Base-by-base conservation (phyloP, 164 flowering plant species). In the Nelumbo lutea region DNA sequence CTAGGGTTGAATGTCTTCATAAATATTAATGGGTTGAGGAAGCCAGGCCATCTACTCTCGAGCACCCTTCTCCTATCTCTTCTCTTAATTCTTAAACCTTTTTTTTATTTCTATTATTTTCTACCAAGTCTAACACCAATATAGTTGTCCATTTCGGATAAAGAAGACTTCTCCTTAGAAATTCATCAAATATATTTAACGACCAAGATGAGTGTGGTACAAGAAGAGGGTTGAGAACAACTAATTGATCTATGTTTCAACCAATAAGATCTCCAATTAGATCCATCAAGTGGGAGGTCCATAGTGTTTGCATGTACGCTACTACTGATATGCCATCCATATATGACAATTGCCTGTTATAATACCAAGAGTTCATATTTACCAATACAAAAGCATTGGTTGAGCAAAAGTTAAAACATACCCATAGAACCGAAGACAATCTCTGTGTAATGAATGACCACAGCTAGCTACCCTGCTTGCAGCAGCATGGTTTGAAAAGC, bases 391-490 rank as follows among this genome's bases (percentile, higher is more conserved):
- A 68, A 1, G 27, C 9, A 55, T 40, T 6, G 11, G 7, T 44
- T 69, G 44, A 55, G 9, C 38, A 55, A 42, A 50, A 61, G 48
- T 10, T 53, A 59, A 27, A 66, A 8, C 71, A 56, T 89, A 92
- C 99, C 99, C 99, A 80, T 93, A 96, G 73, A 96, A 96, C n/a
- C 99, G 88, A 75, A 96, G 96, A 79, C 99, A 96, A 77, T 96
- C 99, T 76, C 99, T 83, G 65, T 96, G 99, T 39, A 96, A 76
- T 52, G 98, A 96, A 83, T 96, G 99, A 52, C 99, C 99, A 84
- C 99, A 96, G 76, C 90, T 90, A 62, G 99, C 98, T 64, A 93
- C 97, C 80, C 98, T 87, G 78, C 98, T 96, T 39, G 98, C 99
- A 79, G 99, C 99, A 40, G 96, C 96, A 84, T 96, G 96, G 78